phyloP scores from a whole-genome alignment of 176 grass and related monocot genomes.

The Raddia guianensis region DNA sequence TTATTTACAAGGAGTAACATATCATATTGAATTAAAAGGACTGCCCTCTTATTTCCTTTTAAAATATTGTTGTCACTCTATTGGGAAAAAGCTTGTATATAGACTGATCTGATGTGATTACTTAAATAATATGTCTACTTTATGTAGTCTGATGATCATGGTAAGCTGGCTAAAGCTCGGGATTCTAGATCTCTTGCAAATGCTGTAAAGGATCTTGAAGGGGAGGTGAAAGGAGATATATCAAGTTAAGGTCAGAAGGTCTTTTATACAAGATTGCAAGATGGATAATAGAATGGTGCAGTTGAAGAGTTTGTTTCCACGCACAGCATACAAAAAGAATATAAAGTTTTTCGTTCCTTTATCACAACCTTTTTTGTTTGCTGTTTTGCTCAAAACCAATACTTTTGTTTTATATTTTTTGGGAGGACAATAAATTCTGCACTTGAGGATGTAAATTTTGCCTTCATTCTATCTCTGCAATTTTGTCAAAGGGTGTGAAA shows the following conservation, averaged over 20 bases:
- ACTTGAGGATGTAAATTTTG: not conserved
- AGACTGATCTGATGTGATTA: not conserved
- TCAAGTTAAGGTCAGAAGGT: constrained; percentile 6
- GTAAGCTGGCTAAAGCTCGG: constrained; percentile 52
- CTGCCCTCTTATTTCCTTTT: not conserved
- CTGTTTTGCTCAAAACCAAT: not conserved
- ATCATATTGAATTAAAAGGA: not conserved
- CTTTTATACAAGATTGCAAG: constrained; percentile 1
- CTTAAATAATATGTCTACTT: constrained; percentile 14
- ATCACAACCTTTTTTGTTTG: not conserved
- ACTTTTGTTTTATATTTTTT: not conserved
- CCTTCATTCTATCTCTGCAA: not conserved
- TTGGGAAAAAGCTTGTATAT: not conserved
- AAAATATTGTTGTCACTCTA: not conserved
- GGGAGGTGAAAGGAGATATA: constrained; percentile 41
- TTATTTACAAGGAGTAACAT: not conserved
- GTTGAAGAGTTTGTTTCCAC: constrained; percentile 23
- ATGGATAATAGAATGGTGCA: constrained; percentile 28
- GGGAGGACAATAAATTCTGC: not conserved
- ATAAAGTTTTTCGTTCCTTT: not conserved
- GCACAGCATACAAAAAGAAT: constrained; percentile 24
- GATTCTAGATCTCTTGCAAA: constrained; percentile 77
- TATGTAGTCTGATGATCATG: constrained; percentile 51
- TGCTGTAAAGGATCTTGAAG: constrained; percentile 72
- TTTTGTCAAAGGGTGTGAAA: constrained; percentile 9